A percentile compares a stretch with the other conserved stretches of the same genome.
Conservation (phyloP, 2,329 filamentous ascomycete species). For the Cylindrodendrum hubeiense region DNA sequence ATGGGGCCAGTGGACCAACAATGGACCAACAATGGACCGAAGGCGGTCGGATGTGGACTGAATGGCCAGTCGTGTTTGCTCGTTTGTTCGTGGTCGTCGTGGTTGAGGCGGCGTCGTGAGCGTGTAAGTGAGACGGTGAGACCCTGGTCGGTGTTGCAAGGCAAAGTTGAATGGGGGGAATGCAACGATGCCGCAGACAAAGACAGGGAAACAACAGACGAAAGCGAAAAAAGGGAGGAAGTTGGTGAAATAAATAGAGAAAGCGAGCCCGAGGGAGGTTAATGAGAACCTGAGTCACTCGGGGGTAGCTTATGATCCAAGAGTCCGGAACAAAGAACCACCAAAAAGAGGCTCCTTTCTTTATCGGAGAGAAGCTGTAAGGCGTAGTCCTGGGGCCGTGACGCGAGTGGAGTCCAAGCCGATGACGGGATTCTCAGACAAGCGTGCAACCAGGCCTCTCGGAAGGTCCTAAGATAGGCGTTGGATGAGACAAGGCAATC, state of each 20-base stretch:
- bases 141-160: slow-evolving; percentile 7
- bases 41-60: neutral
- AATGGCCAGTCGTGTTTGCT: slow-evolving; percentile 1
- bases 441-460: neutral
- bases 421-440: slow-evolving; percentile 12
- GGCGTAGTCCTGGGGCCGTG: neutral
- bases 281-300: slow-evolving; percentile 11
- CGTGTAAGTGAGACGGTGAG: slow-evolving; percentile 23
- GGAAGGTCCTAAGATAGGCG: neutral
- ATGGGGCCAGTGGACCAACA: neutral
- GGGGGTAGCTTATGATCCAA: neutral
- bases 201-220: slow-evolving; percentile 3
- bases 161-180: neutral
- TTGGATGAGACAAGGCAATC: slow-evolving; percentile 21
- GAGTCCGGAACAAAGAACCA: neutral
- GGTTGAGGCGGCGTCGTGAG: neutral
- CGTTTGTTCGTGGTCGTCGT: slow-evolving; percentile 5
- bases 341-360: slow-evolving; percentile 1
- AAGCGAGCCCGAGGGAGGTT: neutral
- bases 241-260: neutral
- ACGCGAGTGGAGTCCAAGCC: slow-evolving; percentile 3
- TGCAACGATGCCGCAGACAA: slow-evolving; percentile 14
- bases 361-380: slow-evolving; percentile 2
- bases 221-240: neutral
- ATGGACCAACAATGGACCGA: neutral